Percentiles rank a stretch among this genome's conserved stretches.
These are phyloP conservation scores for Cladosporium sp. DNA, from an alignment of 2,329 filamentous ascomycete species.

Conservation along the genomic window DNA sequence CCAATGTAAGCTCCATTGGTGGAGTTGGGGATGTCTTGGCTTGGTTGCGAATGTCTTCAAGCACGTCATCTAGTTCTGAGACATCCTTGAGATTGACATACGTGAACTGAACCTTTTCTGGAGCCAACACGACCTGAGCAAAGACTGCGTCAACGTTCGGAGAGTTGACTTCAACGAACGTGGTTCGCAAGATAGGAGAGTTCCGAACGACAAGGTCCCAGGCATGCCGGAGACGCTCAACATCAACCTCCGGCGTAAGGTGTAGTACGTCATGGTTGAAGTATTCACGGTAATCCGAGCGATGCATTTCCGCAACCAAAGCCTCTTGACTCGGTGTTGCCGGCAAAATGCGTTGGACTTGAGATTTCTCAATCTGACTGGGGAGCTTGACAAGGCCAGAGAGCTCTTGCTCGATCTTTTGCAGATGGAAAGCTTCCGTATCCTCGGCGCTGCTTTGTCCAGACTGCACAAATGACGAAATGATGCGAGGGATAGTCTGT, in stretches of 20 bases:
- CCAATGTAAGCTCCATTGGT: slow-evolving; percentile 33
- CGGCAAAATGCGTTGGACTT: slow-evolving; percentile 59
- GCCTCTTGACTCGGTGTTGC: slow-evolving; percentile 80
- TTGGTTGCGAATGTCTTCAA: slow-evolving; percentile 34
- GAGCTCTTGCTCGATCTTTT: slow-evolving; percentile 6
- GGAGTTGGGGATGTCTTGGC: slow-evolving; percentile 27
- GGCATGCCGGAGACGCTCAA: slow-evolving; percentile 51
- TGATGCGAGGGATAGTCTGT: slow-evolving; percentile 61
- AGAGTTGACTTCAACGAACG: slow-evolving; percentile 62
- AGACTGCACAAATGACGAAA: slow-evolving; percentile 21
- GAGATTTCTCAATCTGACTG: neutral
- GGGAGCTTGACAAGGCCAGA: neutral
- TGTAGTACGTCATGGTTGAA: slow-evolving; percentile 78
- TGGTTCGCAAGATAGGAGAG: slow-evolving; percentile 69
- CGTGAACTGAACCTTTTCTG: slow-evolving; percentile 31
- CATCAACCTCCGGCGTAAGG: slow-evolving; percentile 50
- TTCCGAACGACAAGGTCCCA: slow-evolving; percentile 54
- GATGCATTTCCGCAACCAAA: slow-evolving; percentile 75
- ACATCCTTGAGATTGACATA: slow-evolving; percentile 18
- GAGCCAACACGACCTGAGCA: slow-evolving; percentile 48
- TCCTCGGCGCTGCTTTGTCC: slow-evolving; percentile 10
- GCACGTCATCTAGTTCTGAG: slow-evolving; percentile 26
- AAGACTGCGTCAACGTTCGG: slow-evolving; percentile 49
- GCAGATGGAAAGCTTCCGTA: neutral
- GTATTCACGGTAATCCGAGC: slow-evolving; percentile 67